Percentiles rank a stretch among this genome's conserved stretches.
Conservation (phyloP, 1,284 basidiomycete genomes). For the Tilletia caries region DNA sequence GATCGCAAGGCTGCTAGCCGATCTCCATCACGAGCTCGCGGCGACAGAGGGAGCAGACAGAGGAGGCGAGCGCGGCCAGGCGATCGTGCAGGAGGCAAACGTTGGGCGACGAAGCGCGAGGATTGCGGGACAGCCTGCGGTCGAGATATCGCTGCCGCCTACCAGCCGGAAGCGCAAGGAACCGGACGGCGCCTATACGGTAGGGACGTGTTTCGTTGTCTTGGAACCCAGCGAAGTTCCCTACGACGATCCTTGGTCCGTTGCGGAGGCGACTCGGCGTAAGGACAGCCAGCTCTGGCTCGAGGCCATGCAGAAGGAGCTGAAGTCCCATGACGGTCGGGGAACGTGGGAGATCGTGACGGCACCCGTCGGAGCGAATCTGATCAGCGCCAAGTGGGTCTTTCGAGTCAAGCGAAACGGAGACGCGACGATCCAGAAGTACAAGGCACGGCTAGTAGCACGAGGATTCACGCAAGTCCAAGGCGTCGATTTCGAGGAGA, state of each 20-base stretch:
- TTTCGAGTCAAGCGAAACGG: conserved; percentile 54
- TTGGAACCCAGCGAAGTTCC: too few species aligned
- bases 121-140: neutral
- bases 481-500: conserved; percentile 57
- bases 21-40: neutral
- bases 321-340: conserved; percentile 34
- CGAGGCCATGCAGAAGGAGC: conserved; percentile 48
- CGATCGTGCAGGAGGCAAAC: neutral
- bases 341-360: conserved; percentile 44
- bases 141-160: neutral
- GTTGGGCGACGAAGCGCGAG: neutral
- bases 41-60: too few species aligned
- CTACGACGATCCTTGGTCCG: conserved; percentile 19
- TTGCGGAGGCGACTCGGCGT: conserved; percentile 39
- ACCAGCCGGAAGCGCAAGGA: neutral
- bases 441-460: conserved; percentile 57
- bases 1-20: neutral
- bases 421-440: conserved; percentile 40
- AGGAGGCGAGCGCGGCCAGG: neutral
- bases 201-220: neutral
- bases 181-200: neutral
- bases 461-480: conserved; percentile 57
- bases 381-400: conserved; percentile 54
- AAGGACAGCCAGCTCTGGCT: conserved; percentile 48
- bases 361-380: conserved; percentile 32